phyloP scores from a whole-genome alignment of 805 yeast species.

The Candida koratica region DNA sequence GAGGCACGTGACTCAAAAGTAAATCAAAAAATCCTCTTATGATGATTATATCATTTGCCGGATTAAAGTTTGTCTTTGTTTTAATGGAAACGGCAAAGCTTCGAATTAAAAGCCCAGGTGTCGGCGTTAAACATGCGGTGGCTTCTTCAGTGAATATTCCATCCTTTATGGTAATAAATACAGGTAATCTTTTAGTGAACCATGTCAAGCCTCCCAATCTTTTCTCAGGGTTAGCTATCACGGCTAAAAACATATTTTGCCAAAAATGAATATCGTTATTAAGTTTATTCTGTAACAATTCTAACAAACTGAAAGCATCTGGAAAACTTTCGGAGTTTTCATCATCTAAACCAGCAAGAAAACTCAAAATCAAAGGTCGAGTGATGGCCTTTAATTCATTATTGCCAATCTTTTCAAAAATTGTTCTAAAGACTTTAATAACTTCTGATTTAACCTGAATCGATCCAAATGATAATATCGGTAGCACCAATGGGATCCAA shows the following conservation, averaged over 20 bases:
- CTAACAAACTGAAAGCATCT: conserved; percentile 57
- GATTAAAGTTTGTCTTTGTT: conserved; percentile 28
- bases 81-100: conserved; percentile 69
- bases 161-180: conserved; percentile 40
- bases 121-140: conserved; percentile 62
- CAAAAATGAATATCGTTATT: conserved; percentile 76
- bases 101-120: conserved; percentile 71
- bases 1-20: conserved; percentile 60
- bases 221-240: conserved; percentile 75
- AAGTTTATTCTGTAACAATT: conserved; percentile 51
- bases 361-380: conserved; percentile 67
- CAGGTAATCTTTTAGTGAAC: conserved; percentile 64
- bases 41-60: conserved; percentile 55
- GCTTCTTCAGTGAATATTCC: conserved; percentile 46
- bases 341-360: conserved; percentile 88
- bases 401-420: conserved; percentile 46
- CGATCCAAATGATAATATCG: conserved; percentile 82
- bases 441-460: conserved; percentile 82
- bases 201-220: conserved; percentile 81
- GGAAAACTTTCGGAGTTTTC: conserved; percentile 81
- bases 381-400: conserved; percentile 47
- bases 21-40: conserved; percentile 88
- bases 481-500: conserved; percentile 94
- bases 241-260: conserved; percentile 72
- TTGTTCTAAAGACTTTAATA: conserved; percentile 54